Evolutionary conservation across 345 rosid genomes (phyloP).

Genomic region (Citrus sinensis): DVS_A1.0 CM039167.1:1969501-1970000

Average conservation of each 20-base stretch:
- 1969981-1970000: not conserved
- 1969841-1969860: no score
- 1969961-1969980: no score
- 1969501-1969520: not conserved
- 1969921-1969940: not conserved
- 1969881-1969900: not conserved
- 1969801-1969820: not conserved
- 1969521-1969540: slow-evolving; percentile 17
- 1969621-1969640: no score
- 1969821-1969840: not conserved
- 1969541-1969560: slow-evolving; percentile 6
- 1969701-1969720: not conserved
- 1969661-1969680: no score
- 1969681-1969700: no score
- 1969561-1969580: not conserved
- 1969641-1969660: no score
- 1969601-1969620: no score
- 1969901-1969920: no score
- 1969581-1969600: no score
- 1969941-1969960: not conserved
- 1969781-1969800: slow-evolving; percentile 12
- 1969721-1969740: not conserved
- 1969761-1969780: not conserved
- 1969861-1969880: not conserved
- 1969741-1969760: not conserved